phyloP scores from a whole-genome alignment of 257 asterid species.

The Jasminum sambac region DNA sequence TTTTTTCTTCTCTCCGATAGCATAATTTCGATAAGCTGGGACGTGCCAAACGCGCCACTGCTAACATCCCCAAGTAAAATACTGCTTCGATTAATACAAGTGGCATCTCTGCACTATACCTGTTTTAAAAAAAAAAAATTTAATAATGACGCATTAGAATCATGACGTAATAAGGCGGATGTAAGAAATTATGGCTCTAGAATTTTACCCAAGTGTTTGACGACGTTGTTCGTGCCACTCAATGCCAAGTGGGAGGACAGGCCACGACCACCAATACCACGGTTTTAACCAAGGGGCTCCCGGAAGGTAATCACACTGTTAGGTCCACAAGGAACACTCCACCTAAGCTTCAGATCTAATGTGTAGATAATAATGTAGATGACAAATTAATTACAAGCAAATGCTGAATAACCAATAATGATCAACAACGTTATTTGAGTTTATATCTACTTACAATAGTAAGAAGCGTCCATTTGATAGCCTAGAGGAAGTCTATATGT shows the following conservation, averaged over 20 bases:
- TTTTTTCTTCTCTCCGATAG: constrained; percentile 71
- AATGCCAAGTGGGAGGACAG: constrained; percentile 84
- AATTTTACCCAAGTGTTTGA: constrained; percentile 71
- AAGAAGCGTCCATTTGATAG: constrained; percentile 96
- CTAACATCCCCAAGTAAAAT: constrained; percentile 62
- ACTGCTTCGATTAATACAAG: constrained; percentile 51
- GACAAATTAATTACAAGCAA: too few relatives aligned
- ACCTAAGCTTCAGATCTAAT: constrained; percentile 80
- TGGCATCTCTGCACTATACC: constrained; percentile 74
- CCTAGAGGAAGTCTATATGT: constrained; percentile 80
- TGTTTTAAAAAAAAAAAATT: constrained; percentile 26
- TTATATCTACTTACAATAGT: constrained; percentile 61
- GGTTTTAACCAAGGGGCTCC: constrained; percentile 91
- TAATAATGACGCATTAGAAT: neutral
- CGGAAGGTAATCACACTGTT: constrained; percentile 86
- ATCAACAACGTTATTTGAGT: too few relatives aligned
- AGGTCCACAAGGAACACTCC: constrained; percentile 93
- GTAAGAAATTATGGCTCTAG: neutral
- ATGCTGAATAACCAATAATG: too few relatives aligned
- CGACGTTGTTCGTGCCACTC: constrained; percentile 77
- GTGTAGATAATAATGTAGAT: too few relatives aligned
- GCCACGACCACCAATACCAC: constrained; percentile 99
- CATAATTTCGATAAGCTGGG: constrained; percentile 74
- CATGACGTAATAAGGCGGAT: neutral
- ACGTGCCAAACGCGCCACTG: constrained; percentile 70